phyloP scores from a whole-genome alignment of 148 eudicot species.

The Rhododendron ovatum region DNA sequence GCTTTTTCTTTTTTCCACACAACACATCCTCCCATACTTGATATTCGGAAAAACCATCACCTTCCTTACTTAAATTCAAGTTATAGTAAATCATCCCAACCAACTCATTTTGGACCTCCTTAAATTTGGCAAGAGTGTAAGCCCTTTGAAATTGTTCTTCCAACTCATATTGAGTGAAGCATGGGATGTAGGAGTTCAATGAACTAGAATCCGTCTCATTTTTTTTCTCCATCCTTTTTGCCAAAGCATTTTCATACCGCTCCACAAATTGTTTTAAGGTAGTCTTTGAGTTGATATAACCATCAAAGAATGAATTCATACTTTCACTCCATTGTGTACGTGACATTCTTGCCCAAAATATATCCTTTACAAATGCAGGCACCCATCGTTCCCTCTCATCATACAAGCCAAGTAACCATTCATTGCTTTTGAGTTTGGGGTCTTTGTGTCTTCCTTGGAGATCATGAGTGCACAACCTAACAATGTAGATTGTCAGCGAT shows the following conservation, averaged over 20 bases:
- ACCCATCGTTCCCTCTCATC: no score
- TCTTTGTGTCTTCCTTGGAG: no score
- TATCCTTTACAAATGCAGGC: not conserved
- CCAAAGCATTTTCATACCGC: not conserved
- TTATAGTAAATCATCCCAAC: not conserved
- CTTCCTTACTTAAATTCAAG: not conserved
- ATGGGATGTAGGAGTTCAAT: not conserved
- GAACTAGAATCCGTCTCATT: not conserved
- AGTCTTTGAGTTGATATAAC: not conserved
- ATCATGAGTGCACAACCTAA: no score
- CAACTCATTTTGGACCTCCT: not conserved
- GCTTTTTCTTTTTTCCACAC: not conserved
- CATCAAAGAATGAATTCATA: not conserved
- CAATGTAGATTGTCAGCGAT: no score
- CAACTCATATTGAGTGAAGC: not conserved
- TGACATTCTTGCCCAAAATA: constrained; percentile 9
- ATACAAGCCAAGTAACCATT: no score
- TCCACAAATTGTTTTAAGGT: constrained; percentile 1
- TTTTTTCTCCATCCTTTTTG: not conserved
- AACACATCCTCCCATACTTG: not conserved
- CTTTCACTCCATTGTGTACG: not conserved
- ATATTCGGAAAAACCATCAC: not conserved
- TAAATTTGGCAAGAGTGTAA: constrained; percentile 3
- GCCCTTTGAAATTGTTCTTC: not conserved
- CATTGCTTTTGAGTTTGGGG: no score